These are phyloP conservation scores for Dorcoceras hygrometricum DNA, from an alignment of 257 asterid genomes.

Conservation along the genomic window DNA sequence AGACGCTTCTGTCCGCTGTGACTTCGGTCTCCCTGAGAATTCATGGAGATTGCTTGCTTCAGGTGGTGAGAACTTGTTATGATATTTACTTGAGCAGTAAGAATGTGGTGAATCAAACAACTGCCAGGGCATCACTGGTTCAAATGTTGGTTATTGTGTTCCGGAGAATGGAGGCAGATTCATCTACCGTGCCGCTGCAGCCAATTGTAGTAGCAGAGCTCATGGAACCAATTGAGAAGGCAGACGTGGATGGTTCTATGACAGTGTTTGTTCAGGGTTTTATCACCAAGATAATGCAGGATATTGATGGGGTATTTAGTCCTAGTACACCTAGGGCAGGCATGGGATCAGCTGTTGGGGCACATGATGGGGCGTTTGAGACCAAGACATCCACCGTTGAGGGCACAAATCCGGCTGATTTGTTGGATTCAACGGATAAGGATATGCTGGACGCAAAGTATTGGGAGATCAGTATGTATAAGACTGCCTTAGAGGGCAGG, in stretches of 20 bases:
- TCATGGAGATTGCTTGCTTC: conserved; percentile 90
- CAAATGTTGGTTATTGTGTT: conserved; percentile 97
- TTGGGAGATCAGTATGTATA: conserved; percentile 99
- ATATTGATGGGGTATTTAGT: conserved; percentile 88
- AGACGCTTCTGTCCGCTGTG: conserved; percentile 79
- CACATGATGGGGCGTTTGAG: conserved; percentile 97
- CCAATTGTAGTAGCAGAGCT: conserved; percentile 97
- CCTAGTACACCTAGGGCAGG: conserved; percentile 59
- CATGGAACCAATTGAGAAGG: conserved; percentile 84
- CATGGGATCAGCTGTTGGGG: conserved; percentile 41
- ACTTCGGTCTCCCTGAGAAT: conserved; percentile 74
- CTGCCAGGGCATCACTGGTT: conserved; percentile 92
- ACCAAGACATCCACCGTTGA: conserved; percentile 90
- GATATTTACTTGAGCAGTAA: conserved; percentile 82
- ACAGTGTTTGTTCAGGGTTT: conserved; percentile 92
- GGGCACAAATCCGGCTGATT: conserved; percentile 93
- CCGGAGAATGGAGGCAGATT: conserved; percentile 98
- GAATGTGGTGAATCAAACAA: conserved; percentile 89
- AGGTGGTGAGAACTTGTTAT: conserved; percentile 86
- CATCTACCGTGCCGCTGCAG: conserved; percentile 86
- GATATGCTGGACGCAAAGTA: conserved; percentile 99
- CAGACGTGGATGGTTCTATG: conserved; percentile 78
- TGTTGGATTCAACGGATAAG: conserved; percentile 96
- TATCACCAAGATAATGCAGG: conserved; percentile 82
- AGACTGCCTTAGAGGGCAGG: conserved; percentile 94